These are phyloP conservation scores for Penicillium turbatum DNA, from an alignment of 495 filamentous ascomycete genomes.

Conservation along the genomic window DNA sequence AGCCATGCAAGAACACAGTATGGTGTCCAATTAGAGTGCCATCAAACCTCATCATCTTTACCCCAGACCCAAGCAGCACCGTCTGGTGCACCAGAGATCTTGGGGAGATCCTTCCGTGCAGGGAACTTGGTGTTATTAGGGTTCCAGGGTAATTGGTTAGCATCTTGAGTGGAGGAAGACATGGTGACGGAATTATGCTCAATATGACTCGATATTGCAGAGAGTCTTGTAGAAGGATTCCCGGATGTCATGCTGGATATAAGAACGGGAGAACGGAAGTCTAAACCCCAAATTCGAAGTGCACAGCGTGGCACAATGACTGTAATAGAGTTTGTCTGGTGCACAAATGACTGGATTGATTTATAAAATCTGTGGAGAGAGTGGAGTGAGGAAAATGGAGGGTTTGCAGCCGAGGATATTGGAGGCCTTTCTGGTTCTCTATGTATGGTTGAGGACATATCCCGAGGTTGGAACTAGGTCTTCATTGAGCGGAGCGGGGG, in stretches of 20 bases:
- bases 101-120: slow-evolving; percentile 48
- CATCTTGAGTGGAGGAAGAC: slow-evolving; percentile 16
- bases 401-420: not conserved
- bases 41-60: slow-evolving; percentile 49
- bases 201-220: slow-evolving; percentile 12
- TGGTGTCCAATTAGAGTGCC: not conserved
- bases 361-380: not conserved
- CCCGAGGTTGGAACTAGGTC: not conserved
- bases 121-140: slow-evolving; percentile 51
- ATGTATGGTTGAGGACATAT: not conserved
- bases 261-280: not conserved
- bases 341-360: not conserved
- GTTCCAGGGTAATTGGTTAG: slow-evolving; percentile 48
- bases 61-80: slow-evolving; percentile 64
- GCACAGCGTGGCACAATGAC: not conserved
- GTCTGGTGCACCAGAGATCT: slow-evolving; percentile 38
- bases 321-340: not conserved
- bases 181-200: not conserved
- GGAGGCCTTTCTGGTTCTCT: not conserved
- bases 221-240: slow-evolving; percentile 1
- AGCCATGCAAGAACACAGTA: not conserved
- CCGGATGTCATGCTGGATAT: slow-evolving; percentile 9
- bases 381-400: not conserved
- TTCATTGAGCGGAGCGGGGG: not conserved
- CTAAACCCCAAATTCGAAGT: not conserved